Conservation (phyloP, 108 stramenopile species). For the Parietichytrium sp. region DNA sequence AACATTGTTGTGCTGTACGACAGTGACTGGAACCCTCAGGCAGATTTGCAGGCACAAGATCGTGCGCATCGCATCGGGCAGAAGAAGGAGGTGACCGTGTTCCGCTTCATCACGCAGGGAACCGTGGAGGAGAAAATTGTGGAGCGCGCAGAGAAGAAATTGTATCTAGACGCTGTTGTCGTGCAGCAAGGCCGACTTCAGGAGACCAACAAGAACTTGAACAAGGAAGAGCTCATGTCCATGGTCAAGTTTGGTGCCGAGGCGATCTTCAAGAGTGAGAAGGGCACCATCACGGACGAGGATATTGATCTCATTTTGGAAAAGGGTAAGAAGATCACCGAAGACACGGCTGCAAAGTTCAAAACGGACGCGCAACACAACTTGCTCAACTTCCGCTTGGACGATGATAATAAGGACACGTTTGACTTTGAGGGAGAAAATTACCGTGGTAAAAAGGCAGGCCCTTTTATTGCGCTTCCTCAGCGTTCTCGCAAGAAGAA, state of each 20-base stretch:
- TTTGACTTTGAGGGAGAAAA: slow-evolving; percentile 81
- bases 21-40: slow-evolving; percentile 88
- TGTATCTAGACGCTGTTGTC: slow-evolving; percentile 97
- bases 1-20: slow-evolving; percentile 98
- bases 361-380: slow-evolving; percentile 92
- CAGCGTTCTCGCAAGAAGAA: slow-evolving; percentile 92
- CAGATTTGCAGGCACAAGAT: slow-evolving; percentile 96
- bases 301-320: slow-evolving; percentile 94
- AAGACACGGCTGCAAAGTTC: slow-evolving; percentile 78
- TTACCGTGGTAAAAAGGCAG: slow-evolving; percentile 71
- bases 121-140: slow-evolving; percentile 98
- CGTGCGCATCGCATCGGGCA: slow-evolving; percentile 94
- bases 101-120: slow-evolving; percentile 92
- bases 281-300: slow-evolving; percentile 83
- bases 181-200: slow-evolving; percentile 92
- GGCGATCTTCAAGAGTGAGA: slow-evolving; percentile 82
- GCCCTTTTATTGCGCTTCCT: slow-evolving; percentile 85
- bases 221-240: slow-evolving; percentile 91
- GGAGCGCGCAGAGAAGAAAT: slow-evolving; percentile 94
- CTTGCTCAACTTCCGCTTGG: slow-evolving; percentile 82
- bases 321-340: slow-evolving; percentile 84
- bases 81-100: slow-evolving; percentile 94
- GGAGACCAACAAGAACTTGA: slow-evolving; percentile 78
- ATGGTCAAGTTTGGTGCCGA: slow-evolving; percentile 98
- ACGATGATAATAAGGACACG: slow-evolving; percentile 75